A percentile compares a stretch with the other conserved stretches of the same genome.
Conservation (phyloP, 2,329 filamentous ascomycete species). For the Leptosphaerulina australis region DNA sequence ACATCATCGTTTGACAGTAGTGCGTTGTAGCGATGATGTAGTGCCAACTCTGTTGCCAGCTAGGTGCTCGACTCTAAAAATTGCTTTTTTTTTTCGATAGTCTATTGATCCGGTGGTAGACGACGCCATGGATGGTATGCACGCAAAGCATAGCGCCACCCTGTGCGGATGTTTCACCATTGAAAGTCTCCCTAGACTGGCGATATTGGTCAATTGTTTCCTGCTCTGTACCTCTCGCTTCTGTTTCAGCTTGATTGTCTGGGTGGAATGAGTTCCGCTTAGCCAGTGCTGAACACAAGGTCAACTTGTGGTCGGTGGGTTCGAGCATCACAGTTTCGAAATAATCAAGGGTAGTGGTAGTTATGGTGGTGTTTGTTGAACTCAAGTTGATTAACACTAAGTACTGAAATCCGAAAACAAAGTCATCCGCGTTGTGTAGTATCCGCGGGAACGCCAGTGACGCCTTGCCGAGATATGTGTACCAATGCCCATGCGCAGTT, state of each 20-base stretch:
- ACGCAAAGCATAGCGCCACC: conserved; percentile 5
- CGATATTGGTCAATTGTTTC: conserved; percentile 9
- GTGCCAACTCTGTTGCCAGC: background rate
- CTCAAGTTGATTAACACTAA: conserved; percentile 16
- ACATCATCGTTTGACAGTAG: conserved; percentile 12
- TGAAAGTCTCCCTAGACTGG: conserved; percentile 7
- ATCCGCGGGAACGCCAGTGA: conserved; percentile 12
- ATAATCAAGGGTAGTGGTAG: background rate
- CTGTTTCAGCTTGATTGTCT: conserved; percentile 3
- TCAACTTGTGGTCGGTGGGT: background rate
- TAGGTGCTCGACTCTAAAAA: background rate
- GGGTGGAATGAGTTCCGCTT: background rate
- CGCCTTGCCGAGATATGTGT: conserved; percentile 8
- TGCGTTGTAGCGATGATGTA: conserved; percentile 8
- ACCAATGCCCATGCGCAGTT: conserved; percentile 5
- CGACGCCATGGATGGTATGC: background rate
- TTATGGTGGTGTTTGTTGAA: no score
- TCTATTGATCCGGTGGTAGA: background rate
- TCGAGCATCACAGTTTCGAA: background rate
- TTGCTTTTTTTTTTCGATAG: conserved; percentile 8
- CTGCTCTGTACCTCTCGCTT: background rate
- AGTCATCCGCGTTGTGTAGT: conserved; percentile 11
- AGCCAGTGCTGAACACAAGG: background rate
- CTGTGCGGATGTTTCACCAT: conserved; percentile 11
- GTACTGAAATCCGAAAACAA: conserved; percentile 3